phyloP scores from a whole-genome alignment of 2,329 filamentous ascomycete genomes.

The Aspergillus sojae region DNA sequence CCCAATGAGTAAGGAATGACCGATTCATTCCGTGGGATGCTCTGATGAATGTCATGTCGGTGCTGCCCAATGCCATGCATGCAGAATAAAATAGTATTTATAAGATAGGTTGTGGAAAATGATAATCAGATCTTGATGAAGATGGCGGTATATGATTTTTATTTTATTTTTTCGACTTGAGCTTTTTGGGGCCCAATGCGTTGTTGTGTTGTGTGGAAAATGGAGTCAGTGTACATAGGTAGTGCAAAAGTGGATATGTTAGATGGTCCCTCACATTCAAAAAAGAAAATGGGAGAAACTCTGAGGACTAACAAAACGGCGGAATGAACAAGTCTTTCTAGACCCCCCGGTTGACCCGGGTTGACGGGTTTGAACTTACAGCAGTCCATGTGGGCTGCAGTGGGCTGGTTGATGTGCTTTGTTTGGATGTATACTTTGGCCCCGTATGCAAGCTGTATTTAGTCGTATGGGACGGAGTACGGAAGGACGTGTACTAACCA shows the following conservation, averaged over 20 bases:
- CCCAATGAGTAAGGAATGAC: neutral
- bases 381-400: constrained; percentile 30
- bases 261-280: constrained; percentile 16
- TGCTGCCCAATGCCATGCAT: constrained; percentile 11
- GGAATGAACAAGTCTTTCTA: constrained; percentile 16
- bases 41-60: constrained; percentile 8
- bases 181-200: constrained; percentile 3
- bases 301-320: constrained; percentile 12
- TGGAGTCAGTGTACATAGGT: neutral
- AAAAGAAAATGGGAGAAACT: constrained; percentile 1
- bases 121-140: constrained; percentile 1
- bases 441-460: constrained; percentile 15
- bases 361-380: constrained; percentile 29
- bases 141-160: neutral
- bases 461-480: constrained; percentile 17
- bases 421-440: constrained; percentile 20
- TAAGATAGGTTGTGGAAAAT: neutral
- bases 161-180: neutral
- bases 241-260: constrained; percentile 4
- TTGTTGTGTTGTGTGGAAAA: constrained; percentile 3
- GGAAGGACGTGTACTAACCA: constrained; percentile 20
- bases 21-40: neutral
- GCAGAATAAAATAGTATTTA: constrained; percentile 1
- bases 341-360: constrained; percentile 30
- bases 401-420: constrained; percentile 19